Percentiles rank a stretch among this genome's conserved stretches.
Evolutionary conservation across 139 green algal genomes (phyloP).

Genomic region (Yamagishiella unicocca): DNA sequence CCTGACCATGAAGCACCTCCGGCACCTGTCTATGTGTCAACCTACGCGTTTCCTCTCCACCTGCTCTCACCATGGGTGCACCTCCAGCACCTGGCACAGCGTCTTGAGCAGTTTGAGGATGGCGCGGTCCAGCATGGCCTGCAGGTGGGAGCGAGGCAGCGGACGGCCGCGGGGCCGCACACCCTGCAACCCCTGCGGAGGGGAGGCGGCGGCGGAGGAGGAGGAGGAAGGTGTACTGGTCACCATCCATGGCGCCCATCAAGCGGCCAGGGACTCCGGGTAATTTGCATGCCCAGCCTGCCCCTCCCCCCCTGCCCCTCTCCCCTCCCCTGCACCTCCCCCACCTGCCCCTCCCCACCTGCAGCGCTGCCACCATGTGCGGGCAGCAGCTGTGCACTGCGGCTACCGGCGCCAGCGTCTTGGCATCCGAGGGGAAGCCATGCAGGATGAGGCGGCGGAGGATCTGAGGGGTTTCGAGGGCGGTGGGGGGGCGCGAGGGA

Average conservation of each 20-base stretch:
- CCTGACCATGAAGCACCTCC: too few species aligned
- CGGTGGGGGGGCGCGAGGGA: too few species aligned
- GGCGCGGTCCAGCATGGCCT: constrained; percentile 79
- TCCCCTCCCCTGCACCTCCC: background rate
- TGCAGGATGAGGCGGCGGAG: constrained; percentile 88
- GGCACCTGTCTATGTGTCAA: too few species aligned
- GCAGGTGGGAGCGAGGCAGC: constrained; percentile 18
- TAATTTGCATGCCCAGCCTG: too few species aligned
- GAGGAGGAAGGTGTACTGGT: too few species aligned
- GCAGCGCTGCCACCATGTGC: constrained; percentile 41
- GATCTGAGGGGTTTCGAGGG: constrained; percentile 59
- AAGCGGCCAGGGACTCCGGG: too few species aligned
- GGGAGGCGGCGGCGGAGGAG: background rate
- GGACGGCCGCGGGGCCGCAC: background rate
- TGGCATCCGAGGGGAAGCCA: constrained; percentile 82
- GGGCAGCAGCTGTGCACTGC: constrained; percentile 51
- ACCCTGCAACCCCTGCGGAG: background rate
- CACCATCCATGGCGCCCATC: too few species aligned
- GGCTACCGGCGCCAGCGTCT: constrained; percentile 71
- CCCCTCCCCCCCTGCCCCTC: background rate
- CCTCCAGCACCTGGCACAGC: constrained; percentile 75
- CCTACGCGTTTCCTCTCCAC: background rate
- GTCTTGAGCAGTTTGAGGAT: constrained; percentile 90
- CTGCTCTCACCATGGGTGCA: constrained; percentile 81
- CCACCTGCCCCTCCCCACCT: background rate